Conservation (phyloP, 2,329 filamentous ascomycete genomes). For the Xylaria sp. region DNA sequence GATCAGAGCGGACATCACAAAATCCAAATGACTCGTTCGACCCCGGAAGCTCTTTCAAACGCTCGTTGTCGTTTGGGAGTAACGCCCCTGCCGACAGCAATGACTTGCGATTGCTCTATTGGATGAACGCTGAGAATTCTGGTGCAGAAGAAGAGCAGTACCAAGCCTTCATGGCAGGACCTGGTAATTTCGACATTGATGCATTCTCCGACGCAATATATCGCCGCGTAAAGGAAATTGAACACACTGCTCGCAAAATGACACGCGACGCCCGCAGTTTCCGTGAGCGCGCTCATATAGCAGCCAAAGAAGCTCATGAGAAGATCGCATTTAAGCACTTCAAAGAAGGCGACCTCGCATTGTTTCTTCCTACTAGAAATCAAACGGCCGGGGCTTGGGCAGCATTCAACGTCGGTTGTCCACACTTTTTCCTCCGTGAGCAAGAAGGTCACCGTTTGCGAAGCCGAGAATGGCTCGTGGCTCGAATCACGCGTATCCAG, state of each 20-base stretch:
- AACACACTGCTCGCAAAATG: constrained; percentile 92
- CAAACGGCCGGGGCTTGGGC: constrained; percentile 96
- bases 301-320: constrained; percentile 87
- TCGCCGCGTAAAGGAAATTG: constrained; percentile 91
- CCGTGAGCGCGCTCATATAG: constrained; percentile 82
- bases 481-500: constrained; percentile 89
- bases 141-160: constrained; percentile 79
- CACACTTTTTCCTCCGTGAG: constrained; percentile 95
- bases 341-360: constrained; percentile 92
- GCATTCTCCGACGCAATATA: constrained; percentile 85
- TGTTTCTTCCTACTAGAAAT: constrained; percentile 94
- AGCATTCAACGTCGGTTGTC: constrained; percentile 96
- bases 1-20: constrained; percentile 66
- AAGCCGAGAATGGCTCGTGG: constrained; percentile 93
- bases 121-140: constrained; percentile 76
- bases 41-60: constrained; percentile 62
- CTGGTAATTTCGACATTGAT: constrained; percentile 85
- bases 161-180: constrained; percentile 74
- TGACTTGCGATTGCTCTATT: constrained; percentile 80
- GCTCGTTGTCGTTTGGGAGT: constrained; percentile 62
- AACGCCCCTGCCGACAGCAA: constrained; percentile 68
- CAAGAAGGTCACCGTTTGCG: constrained; percentile 87
- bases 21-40: constrained; percentile 69
- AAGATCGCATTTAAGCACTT: constrained; percentile 97
- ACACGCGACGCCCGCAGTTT: constrained; percentile 89